These are phyloP conservation scores for Dryadomyces quercus-mongolicae DNA, from an alignment of 2,329 filamentous ascomycete genomes.

Conservation along the genomic window DNA sequence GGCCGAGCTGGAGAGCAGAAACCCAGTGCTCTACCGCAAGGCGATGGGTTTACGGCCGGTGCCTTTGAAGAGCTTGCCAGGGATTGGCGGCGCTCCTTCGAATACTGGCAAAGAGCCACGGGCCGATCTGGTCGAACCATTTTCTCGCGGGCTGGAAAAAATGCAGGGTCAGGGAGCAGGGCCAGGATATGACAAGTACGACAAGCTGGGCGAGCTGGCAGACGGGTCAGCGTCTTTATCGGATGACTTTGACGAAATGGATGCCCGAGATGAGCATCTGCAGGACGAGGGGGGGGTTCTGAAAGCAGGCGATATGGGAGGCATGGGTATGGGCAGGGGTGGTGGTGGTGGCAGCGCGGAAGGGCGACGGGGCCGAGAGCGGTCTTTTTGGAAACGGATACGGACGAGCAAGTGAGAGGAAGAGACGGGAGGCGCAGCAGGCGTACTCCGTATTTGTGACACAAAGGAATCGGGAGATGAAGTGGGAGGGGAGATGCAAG, in stretches of 20 bases:
- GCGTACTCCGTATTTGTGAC: background rate
- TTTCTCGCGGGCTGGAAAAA: slow-evolving; percentile 21
- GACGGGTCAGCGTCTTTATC: slow-evolving; percentile 7
- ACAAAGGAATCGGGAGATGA: background rate
- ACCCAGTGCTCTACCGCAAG: slow-evolving; percentile 34
- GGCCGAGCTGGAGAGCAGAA: slow-evolving; percentile 31
- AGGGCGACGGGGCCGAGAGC: slow-evolving; percentile 9
- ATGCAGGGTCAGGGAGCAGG: slow-evolving; percentile 14
- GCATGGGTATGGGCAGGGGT: slow-evolving; percentile 6
- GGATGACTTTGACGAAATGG: slow-evolving; percentile 26
- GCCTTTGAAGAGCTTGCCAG: background rate
- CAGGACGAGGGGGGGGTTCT: slow-evolving; percentile 28
- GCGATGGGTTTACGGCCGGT: slow-evolving; percentile 22
- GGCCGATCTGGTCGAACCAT: slow-evolving; percentile 16
- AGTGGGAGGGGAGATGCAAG: background rate
- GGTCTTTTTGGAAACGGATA: slow-evolving; percentile 16
- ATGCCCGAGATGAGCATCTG: slow-evolving; percentile 34
- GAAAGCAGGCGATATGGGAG: slow-evolving; percentile 10
- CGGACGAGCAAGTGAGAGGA: slow-evolving; percentile 11
- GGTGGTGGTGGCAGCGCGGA: slow-evolving; percentile 1
- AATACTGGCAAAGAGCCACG: slow-evolving; percentile 15
- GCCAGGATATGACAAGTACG: slow-evolving; percentile 3
- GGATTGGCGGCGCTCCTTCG: background rate
- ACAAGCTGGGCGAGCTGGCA: slow-evolving; percentile 11
- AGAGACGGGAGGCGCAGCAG: background rate